Evolutionary conservation across 1,284 basidiomycete genomes (phyloP).

Genomic region (Ceratobasidium papillatum): DNA sequence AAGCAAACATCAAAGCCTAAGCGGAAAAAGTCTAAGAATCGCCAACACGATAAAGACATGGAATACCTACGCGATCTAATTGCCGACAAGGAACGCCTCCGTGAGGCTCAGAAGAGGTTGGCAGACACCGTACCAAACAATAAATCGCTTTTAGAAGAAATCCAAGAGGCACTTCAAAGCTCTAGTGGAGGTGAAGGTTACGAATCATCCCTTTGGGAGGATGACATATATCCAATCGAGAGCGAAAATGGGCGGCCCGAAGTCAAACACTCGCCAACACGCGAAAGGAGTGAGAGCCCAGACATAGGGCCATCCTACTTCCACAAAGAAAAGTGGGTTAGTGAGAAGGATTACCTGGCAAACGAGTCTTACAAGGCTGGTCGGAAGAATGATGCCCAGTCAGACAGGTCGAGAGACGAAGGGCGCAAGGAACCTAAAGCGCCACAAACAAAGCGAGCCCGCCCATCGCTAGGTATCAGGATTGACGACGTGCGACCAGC

Average conservation of each 20-base stretch:
- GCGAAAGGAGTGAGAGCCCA: background rate
- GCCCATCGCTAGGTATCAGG: background rate
- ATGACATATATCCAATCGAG: background rate
- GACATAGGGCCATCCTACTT: background rate
- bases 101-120: background rate
- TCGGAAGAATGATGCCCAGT: no score
- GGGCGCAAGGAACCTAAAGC: background rate
- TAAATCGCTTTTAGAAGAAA: background rate
- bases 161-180: background rate
- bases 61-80: background rate
- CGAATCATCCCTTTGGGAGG: background rate
- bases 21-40: background rate
- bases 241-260: background rate
- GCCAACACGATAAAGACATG: background rate
- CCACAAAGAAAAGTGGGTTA: conserved; percentile 11
- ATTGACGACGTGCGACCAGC: background rate
- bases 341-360: background rate
- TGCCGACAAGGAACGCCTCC: background rate
- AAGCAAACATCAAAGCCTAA: background rate
- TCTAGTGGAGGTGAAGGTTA: background rate
- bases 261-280: background rate
- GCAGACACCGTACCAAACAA: background rate
- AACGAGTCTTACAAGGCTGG: background rate
- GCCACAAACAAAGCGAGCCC: background rate
- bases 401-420: background rate